These are phyloP conservation scores for Thermomyces lanuginosus DNA, from an alignment of 2,329 filamentous ascomycete species.

Conservation along the genomic window DNA sequence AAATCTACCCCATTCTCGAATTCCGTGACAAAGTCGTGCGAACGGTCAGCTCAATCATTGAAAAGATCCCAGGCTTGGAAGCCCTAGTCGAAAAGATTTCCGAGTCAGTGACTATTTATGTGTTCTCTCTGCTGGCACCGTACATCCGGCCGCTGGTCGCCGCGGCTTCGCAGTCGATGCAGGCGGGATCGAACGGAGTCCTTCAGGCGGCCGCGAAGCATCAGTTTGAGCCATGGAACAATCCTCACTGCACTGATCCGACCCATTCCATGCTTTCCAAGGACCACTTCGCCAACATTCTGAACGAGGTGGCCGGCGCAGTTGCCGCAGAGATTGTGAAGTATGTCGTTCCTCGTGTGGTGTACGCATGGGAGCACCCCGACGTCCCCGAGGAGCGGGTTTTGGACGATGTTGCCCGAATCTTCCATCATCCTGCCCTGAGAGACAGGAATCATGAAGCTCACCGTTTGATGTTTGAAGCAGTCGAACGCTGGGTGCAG, in stretches of 20 bases:
- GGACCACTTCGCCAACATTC: conserved; percentile 65
- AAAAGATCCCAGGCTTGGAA: conserved; percentile 84
- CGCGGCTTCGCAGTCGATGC: conserved; percentile 66
- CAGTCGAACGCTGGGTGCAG: conserved; percentile 66
- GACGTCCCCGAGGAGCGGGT: conserved; percentile 71
- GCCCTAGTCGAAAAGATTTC: conserved; percentile 82
- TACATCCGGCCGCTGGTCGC: conserved; percentile 87
- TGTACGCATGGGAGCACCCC: conserved; percentile 87
- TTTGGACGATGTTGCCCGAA: conserved; percentile 58
- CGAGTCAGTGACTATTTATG: conserved; percentile 80
- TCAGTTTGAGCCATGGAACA: conserved; percentile 66
- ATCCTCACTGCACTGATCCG: conserved; percentile 57
- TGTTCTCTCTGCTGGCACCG: conserved; percentile 77
- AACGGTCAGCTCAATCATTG: conserved; percentile 65
- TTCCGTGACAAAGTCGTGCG: conserved; percentile 92
- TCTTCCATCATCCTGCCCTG: conserved; percentile 81
- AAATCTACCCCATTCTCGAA: conserved; percentile 88
- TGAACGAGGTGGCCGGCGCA: conserved; percentile 61
- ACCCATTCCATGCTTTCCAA: conserved; percentile 73
- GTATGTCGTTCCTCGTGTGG: conserved; percentile 70
- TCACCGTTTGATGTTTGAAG: conserved; percentile 76
- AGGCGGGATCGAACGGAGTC: conserved; percentile 64
- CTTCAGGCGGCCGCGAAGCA: conserved; percentile 52
- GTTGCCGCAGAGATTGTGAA: conserved; percentile 62
- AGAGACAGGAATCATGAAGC: conserved; percentile 62